phyloP scores from a whole-genome alignment of 2,329 filamentous ascomycete species.

The Calonectria pseudoturangicola region DNA sequence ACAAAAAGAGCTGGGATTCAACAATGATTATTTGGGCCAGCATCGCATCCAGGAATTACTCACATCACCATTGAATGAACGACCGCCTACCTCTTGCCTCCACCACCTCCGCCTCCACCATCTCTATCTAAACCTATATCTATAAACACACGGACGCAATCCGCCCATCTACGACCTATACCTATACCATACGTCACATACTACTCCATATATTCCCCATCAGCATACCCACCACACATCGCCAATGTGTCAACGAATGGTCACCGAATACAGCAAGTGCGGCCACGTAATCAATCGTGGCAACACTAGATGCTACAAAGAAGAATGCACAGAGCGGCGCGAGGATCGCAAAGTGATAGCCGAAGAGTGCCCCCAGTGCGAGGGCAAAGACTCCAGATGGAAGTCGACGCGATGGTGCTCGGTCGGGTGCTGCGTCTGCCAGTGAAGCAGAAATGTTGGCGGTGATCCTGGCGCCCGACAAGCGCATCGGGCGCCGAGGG shows the following conservation, averaged over 20 bases:
- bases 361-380: constrained; percentile 61
- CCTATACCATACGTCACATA: not conserved
- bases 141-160: not conserved
- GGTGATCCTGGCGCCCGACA: not conserved
- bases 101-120: not conserved
- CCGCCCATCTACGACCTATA: not conserved
- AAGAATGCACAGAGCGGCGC: constrained; percentile 56
- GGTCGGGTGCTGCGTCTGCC: constrained; percentile 58
- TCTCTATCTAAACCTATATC: not conserved
- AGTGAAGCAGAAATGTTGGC: constrained; percentile 38
- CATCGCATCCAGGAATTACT: constrained; percentile 23
- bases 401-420: constrained; percentile 62
- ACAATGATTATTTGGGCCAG: constrained; percentile 28
- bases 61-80: constrained; percentile 9
- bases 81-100: not conserved
- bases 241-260: constrained; percentile 59
- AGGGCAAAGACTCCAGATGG: constrained; percentile 52
- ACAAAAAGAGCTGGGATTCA: constrained; percentile 10
- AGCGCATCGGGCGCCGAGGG: constrained; percentile 2
- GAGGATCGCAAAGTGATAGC: constrained; percentile 57
- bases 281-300: constrained; percentile 60
- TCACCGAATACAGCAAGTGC: constrained; percentile 60
- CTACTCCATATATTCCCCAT: constrained; percentile 18
- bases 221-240: constrained; percentile 9
- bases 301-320: constrained; percentile 60